Percentiles rank a stretch among this genome's conserved stretches.
Evolutionary conservation across 306 rosid species (phyloP).

Genomic region (cucumber (Cucumis sativus)): DNA sequence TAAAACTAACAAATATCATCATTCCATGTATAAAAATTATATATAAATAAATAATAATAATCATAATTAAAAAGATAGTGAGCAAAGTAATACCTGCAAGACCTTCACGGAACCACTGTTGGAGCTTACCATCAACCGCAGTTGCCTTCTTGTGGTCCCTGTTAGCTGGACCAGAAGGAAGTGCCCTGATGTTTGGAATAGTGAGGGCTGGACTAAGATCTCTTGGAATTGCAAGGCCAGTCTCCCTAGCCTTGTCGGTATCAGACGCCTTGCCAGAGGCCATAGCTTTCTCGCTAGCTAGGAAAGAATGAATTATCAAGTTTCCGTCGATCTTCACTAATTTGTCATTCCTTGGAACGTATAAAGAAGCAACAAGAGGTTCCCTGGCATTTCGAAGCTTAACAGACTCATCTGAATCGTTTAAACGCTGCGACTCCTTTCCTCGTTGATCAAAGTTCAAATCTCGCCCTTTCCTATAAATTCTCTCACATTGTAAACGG

Average conservation of each 20-base stretch:
- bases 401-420: constrained; percentile 20
- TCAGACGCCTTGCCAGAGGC: constrained; percentile 33
- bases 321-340: constrained; percentile 93
- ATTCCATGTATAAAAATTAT: background rate
- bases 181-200: constrained; percentile 61
- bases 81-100: constrained; percentile 51
- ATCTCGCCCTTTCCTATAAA: constrained; percentile 21
- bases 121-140: constrained; percentile 74
- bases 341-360: constrained; percentile 91
- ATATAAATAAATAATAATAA: background rate
- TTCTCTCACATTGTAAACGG: constrained; percentile 23
- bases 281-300: constrained; percentile 88
- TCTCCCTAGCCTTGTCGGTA: constrained; percentile 32
- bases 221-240: constrained; percentile 49
- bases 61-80: background rate
- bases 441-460: constrained; percentile 11
- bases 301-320: constrained; percentile 81
- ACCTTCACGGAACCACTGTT: constrained; percentile 98
- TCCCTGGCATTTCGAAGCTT: constrained; percentile 49
- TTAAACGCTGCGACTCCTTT: constrained; percentile 6
- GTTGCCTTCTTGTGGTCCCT: constrained; percentile 44
- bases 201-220: constrained; percentile 57
- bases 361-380: constrained; percentile 84
- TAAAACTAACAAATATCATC: background rate
- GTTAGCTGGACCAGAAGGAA: constrained; percentile 32